phyloP scores from a whole-genome alignment of 1,139 yeast genomes.

The Blastobotrys indianensis region DNA sequence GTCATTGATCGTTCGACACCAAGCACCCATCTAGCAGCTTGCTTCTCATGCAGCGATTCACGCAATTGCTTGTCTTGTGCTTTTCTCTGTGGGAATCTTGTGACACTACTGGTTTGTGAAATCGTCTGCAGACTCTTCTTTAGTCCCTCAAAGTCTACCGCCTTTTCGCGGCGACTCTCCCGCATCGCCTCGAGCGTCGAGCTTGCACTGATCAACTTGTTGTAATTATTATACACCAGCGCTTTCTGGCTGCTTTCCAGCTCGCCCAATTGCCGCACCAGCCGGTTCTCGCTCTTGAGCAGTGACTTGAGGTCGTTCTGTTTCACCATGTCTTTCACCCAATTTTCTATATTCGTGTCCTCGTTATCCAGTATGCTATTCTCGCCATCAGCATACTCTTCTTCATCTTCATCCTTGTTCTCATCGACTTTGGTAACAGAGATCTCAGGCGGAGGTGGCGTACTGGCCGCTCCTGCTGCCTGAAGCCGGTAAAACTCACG shows the following conservation, averaged over 20 bases:
- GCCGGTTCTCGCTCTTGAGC: conserved; percentile 30
- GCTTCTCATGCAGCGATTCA: conserved; percentile 11
- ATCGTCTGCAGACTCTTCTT: conserved; percentile 1
- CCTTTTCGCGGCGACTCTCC: not conserved
- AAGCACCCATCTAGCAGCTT: conserved; percentile 17
- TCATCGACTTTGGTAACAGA: not conserved
- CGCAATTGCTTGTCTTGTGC: conserved; percentile 11
- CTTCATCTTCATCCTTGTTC: conserved; percentile 9
- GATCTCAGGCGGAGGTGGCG: not conserved
- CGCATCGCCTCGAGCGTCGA: conserved; percentile 30
- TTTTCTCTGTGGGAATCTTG: conserved; percentile 1
- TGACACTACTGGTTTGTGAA: not conserved
- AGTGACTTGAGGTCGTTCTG: conserved; percentile 27
- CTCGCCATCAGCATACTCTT: conserved; percentile 8
- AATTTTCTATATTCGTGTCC: conserved; percentile 21
- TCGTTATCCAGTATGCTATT: conserved; percentile 12
- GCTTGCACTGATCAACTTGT: conserved; percentile 37
- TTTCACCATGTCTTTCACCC: conserved; percentile 25
- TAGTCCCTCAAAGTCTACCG: conserved; percentile 3
- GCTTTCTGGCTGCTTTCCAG: conserved; percentile 41
- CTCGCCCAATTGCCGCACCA: conserved; percentile 32
- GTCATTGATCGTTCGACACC: conserved; percentile 11
- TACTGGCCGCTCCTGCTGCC: conserved; percentile 12
- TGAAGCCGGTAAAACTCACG: conserved; percentile 39
- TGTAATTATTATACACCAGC: conserved; percentile 40